Conservation (phyloP, 164 flowering plant species). For the Amborella trichopoda region DNA sequence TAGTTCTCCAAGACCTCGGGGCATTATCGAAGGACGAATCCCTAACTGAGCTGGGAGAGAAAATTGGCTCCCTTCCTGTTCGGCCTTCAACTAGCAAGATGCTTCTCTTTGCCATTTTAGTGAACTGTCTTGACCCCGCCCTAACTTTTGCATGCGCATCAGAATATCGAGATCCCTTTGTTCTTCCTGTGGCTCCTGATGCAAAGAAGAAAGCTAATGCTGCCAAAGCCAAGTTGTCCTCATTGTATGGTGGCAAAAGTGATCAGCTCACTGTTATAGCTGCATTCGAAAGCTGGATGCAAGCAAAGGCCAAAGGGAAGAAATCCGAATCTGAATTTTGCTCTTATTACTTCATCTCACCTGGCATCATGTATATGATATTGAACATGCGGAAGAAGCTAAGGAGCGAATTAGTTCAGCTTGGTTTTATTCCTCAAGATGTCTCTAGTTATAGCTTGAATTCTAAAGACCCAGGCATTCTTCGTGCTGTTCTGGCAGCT, state of each 20-base stretch:
- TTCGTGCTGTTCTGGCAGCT: conserved; percentile 79
- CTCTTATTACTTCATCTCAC: conserved; percentile 55
- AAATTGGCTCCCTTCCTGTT: conserved; percentile 72
- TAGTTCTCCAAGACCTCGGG: conserved; percentile 80
- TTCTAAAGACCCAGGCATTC: conserved; percentile 69
- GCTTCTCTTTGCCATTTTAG: conserved; percentile 73
- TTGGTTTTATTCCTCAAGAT: conserved; percentile 58
- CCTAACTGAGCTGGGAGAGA: conserved; percentile 79
- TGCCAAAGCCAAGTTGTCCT: conserved; percentile 64
- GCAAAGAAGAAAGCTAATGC: conserved; percentile 55
- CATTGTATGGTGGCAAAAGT: conserved; percentile 66
- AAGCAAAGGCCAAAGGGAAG: conserved; percentile 49
- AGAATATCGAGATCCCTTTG: conserved; percentile 68
- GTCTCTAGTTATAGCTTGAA: conserved; percentile 50
- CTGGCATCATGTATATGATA: conserved; percentile 63
- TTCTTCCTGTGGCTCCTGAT: conserved; percentile 56
- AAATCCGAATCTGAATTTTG: conserved; percentile 60
- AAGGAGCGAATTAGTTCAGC: conserved; percentile 37
- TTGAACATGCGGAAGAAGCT: conserved; percentile 69
- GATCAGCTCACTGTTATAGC: conserved; percentile 79
- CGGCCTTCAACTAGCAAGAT: conserved; percentile 91
- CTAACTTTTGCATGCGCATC: conserved; percentile 86
- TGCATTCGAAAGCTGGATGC: conserved; percentile 86
- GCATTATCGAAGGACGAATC: conserved; percentile 62
- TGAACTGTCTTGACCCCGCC: conserved; percentile 97